phyloP scores from a whole-genome alignment of 116 monocot species.

The Papilionanthe hybrid region DNA sequence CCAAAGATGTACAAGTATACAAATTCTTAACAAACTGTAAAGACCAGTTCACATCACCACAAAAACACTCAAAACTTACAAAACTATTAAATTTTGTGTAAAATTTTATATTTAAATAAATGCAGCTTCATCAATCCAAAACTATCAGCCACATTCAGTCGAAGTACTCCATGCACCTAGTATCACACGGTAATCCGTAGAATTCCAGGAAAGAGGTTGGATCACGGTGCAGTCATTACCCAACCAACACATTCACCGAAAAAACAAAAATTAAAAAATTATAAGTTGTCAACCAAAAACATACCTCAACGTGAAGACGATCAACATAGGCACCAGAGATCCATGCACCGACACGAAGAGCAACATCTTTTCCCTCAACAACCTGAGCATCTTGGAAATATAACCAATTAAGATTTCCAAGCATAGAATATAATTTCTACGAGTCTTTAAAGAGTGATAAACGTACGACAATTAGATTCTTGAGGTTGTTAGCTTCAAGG shows the following conservation, averaged over 20 bases:
- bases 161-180: no score
- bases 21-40: background rate
- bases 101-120: background rate
- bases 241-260: background rate
- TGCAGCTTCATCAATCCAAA: background rate
- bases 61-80: background rate
- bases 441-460: background rate
- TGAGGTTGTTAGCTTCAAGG: constrained; percentile 83
- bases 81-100: background rate
- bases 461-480: constrained; percentile 81
- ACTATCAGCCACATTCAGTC: background rate
- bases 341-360: constrained; percentile 66
- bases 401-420: background rate
- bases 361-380: constrained; percentile 75
- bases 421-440: background rate
- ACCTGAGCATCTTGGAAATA: constrained; percentile 38
- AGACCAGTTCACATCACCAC: background rate
- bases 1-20: background rate
- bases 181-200: no score
- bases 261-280: no score
- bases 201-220: background rate
- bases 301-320: constrained; percentile 86
- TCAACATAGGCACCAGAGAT: constrained; percentile 78
- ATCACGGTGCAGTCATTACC: background rate
- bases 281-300: background rate